A percentile compares a stretch with the other conserved stretches of the same genome.
These are phyloP conservation scores for Phialophora tarda DNA, from an alignment of 2,329 filamentous ascomycete species.

Conservation along the genomic window DNA sequence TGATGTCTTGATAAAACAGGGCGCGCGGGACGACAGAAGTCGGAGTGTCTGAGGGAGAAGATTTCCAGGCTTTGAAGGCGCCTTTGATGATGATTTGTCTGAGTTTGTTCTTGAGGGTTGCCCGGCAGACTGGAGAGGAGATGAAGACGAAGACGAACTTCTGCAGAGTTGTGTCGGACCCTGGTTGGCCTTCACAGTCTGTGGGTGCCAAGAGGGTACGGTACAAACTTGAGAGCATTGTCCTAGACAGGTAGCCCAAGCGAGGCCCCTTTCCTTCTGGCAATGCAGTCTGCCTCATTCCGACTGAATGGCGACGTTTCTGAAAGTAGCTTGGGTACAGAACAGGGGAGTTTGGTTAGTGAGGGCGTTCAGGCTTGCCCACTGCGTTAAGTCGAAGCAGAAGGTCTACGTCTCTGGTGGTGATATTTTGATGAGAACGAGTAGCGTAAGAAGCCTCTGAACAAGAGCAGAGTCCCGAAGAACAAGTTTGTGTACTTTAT, in stretches of 20 bases:
- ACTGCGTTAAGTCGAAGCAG: background rate
- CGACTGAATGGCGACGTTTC: background rate
- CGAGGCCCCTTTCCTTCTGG: constrained; percentile 3
- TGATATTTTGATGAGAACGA: background rate
- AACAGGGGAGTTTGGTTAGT: background rate
- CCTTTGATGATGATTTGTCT: constrained; percentile 15
- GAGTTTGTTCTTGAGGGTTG: constrained; percentile 17
- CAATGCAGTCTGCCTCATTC: background rate
- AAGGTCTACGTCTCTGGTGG: background rate
- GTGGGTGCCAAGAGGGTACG: background rate
- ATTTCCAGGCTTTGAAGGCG: constrained; percentile 8
- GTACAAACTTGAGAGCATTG: constrained; percentile 5
- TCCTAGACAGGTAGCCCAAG: constrained; percentile 7
- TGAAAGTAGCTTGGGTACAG: background rate
- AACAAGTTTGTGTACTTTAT: background rate
- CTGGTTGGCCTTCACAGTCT: background rate
- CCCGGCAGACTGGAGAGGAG: constrained; percentile 6
- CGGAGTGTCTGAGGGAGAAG: background rate
- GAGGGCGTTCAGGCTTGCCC: background rate
- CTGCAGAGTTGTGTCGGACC: background rate
- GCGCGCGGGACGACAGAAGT: background rate
- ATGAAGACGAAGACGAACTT: constrained; percentile 11
- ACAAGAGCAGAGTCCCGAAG: background rate
- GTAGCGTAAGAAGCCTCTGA: background rate
- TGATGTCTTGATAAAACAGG: constrained; percentile 13